Conservation (phyloP, 1,284 basidiomycete species). For the Ceratorhiza oryzae-sativae region DNA sequence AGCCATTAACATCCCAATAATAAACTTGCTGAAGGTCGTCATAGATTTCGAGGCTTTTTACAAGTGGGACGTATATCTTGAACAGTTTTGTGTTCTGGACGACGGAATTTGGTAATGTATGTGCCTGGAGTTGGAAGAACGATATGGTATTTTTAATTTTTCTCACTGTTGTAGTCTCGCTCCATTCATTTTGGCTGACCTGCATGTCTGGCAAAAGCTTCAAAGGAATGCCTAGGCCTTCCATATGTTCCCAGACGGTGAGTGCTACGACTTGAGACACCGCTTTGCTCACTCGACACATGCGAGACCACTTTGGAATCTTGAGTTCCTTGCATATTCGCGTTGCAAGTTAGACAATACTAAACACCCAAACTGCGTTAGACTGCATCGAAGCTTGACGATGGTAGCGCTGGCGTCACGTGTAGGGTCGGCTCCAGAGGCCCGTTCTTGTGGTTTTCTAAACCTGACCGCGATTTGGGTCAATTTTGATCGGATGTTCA, state of each 20-base stretch:
- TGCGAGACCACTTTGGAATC: background rate
- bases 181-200: too few species aligned
- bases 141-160: too few species aligned
- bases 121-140: background rate
- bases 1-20: background rate
- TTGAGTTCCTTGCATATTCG: background rate
- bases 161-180: too few species aligned
- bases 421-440: too few species aligned
- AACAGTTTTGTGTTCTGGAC: background rate
- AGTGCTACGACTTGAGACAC: background rate
- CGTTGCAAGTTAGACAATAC: background rate
- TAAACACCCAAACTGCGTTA: background rate
- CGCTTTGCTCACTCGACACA: background rate
- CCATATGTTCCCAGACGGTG: slow-evolving; percentile 13
- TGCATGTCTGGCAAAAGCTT: background rate
- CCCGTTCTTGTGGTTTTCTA: too few species aligned
- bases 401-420: too few species aligned
- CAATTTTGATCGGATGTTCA: background rate
- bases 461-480: background rate
- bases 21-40: background rate
- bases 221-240: background rate
- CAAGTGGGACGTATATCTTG: slow-evolving; percentile 19
- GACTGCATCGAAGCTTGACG: background rate
- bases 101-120: background rate
- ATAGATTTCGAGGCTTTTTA: slow-evolving; percentile 4